phyloP scores from a whole-genome alignment of 495 filamentous ascomycete species.

The Venustampulla echinocandica region DNA sequence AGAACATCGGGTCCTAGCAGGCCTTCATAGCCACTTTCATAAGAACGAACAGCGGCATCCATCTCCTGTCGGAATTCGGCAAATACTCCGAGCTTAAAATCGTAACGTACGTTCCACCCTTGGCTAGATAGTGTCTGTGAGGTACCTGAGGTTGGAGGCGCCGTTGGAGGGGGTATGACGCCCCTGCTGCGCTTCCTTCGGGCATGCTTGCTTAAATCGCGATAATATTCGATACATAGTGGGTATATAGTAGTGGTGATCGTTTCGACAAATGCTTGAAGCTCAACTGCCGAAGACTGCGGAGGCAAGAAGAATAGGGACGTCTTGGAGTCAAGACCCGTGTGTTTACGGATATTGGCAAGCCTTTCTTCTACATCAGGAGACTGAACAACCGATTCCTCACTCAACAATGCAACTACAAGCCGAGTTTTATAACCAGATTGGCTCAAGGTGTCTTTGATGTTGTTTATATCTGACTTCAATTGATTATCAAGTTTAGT shows the following conservation, averaged over 20 bases:
- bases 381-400: slow-evolving; percentile 49
- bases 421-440: slow-evolving; percentile 67
- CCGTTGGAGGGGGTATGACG: slow-evolving; percentile 67
- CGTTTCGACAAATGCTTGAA: slow-evolving; percentile 56
- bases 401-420: slow-evolving; percentile 68
- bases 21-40: slow-evolving; percentile 74
- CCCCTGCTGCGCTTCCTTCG: slow-evolving; percentile 74
- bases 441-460: slow-evolving; percentile 54
- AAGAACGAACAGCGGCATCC: slow-evolving; percentile 74
- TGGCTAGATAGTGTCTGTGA: slow-evolving; percentile 74
- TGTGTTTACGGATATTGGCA: slow-evolving; percentile 62
- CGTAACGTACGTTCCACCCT: slow-evolving; percentile 86
- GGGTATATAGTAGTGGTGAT: slow-evolving; percentile 53
- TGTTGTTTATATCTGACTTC: slow-evolving; percentile 74
- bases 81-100: slow-evolving; percentile 84
- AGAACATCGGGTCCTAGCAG: slow-evolving; percentile 74
- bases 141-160: slow-evolving; percentile 72
- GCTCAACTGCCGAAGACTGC: slow-evolving; percentile 28
- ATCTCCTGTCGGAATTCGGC: slow-evolving; percentile 87
- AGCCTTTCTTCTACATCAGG: slow-evolving; percentile 69
- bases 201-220: slow-evolving; percentile 80
- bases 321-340: slow-evolving; percentile 68
- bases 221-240: slow-evolving; percentile 69
- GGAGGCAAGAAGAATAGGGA: slow-evolving; percentile 63
- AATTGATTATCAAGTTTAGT: slow-evolving; percentile 76